A percentile compares a stretch with the other conserved stretches of the same genome.
Evolutionary conservation across 192 early-diverging fungal species (phyloP).

Genomic region (Entomortierella parvispora): DNA sequence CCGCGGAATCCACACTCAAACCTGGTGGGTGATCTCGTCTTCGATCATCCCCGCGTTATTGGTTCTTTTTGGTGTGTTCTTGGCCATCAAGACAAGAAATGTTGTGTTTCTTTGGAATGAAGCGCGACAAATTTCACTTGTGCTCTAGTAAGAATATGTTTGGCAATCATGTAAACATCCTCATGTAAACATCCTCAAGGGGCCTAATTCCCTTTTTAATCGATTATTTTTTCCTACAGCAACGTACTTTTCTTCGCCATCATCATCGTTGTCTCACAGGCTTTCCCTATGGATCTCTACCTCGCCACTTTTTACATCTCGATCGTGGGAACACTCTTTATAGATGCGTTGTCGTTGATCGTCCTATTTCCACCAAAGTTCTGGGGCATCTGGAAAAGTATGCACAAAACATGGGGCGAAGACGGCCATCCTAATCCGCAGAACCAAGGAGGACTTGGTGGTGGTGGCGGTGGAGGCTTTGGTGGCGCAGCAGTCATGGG

Average conservation of each 20-base stretch:
- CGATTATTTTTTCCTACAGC: constrained; percentile 6
- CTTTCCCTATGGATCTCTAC: constrained; percentile 21
- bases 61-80: constrained; percentile 26
- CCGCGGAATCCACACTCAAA: background rate
- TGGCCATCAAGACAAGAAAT: constrained; percentile 38
- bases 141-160: constrained; percentile 28
- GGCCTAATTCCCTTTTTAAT: background rate
- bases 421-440: background rate
- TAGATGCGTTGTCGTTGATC: constrained; percentile 4
- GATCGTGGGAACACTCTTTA: background rate
- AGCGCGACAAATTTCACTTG: constrained; percentile 25
- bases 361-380: constrained; percentile 32
- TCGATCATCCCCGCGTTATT: constrained; percentile 10
- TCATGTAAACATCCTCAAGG: background rate
- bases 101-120: constrained; percentile 39
- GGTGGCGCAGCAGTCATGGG: background rate
- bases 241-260: constrained; percentile 27
- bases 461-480: background rate
- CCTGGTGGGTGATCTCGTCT: background rate
- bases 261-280: constrained; percentile 12
- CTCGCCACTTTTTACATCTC: constrained; percentile 24
- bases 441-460: background rate
- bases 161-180: background rate
- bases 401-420: background rate
- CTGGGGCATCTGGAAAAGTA: constrained; percentile 18